Percentiles rank a stretch among this genome's conserved stretches.
These are phyloP conservation scores for Phytophthora litchii DNA, from an alignment of 352 stramenopile genomes.

Conservation along the genomic window DNA sequence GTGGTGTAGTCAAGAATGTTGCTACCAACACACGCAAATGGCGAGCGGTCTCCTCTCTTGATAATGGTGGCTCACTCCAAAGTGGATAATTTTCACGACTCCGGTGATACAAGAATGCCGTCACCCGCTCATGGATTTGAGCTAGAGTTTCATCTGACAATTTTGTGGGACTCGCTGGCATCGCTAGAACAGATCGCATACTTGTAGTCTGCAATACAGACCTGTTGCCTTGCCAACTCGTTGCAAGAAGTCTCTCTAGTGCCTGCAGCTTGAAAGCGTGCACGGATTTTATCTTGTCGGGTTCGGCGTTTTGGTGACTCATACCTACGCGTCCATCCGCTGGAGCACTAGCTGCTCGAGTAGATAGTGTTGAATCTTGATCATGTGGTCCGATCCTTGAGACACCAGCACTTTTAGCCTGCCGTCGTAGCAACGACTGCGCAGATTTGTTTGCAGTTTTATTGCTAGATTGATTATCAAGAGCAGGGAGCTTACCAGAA, in stretches of 20 bases:
- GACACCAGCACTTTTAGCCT: slow-evolving; percentile 22
- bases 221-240: slow-evolving; percentile 28
- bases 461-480: slow-evolving; percentile 4
- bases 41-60: slow-evolving; percentile 54
- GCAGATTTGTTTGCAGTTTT: slow-evolving; percentile 5
- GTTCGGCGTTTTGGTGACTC: slow-evolving; percentile 19
- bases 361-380: background rate
- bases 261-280: slow-evolving; percentile 69
- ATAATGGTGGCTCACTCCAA: slow-evolving; percentile 56
- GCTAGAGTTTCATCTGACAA: slow-evolving; percentile 40
- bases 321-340: slow-evolving; percentile 5
- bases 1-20: slow-evolving; percentile 31
- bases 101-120: slow-evolving; percentile 56
- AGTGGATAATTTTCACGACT: slow-evolving; percentile 65
- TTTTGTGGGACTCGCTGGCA: slow-evolving; percentile 5
- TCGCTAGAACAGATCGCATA: slow-evolving; percentile 13
- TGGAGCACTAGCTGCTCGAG: slow-evolving; percentile 21
- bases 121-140: slow-evolving; percentile 63
- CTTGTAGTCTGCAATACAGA: slow-evolving; percentile 1
- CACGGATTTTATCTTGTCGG: slow-evolving; percentile 39
- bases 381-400: background rate
- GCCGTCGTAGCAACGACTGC: slow-evolving; percentile 4
- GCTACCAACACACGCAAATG: slow-evolving; percentile 44
- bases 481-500: background rate
- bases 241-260: slow-evolving; percentile 49